Percentiles rank a stretch among this genome's conserved stretches.
Evolutionary conservation across 345 rosid genomes (phyloP).

Genomic region (Arabis hirsuta): DNA sequence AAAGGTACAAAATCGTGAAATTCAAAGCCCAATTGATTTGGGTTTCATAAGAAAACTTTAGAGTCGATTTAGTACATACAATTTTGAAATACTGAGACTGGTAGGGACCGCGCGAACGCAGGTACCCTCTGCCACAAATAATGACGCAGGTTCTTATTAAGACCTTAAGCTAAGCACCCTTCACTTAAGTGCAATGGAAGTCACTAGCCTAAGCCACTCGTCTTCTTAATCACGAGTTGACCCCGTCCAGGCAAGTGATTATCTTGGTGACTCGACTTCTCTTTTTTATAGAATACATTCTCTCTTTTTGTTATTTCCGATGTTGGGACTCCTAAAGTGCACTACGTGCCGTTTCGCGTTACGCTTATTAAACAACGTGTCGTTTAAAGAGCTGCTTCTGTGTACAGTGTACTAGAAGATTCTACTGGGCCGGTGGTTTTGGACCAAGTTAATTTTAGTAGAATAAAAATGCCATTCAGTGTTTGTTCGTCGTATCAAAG

Average conservation of each 20-base stretch:
- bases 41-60: no score
- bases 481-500: not conserved
- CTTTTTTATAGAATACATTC: no score
- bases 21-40: no score
- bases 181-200: not conserved
- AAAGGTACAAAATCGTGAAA: no score
- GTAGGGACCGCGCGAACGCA: slow-evolving; percentile 27
- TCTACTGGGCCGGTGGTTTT: not conserved
- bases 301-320: no score
- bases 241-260: not conserved
- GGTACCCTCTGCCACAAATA: slow-evolving; percentile 23
- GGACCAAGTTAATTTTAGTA: not conserved
- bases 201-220: slow-evolving; percentile 16
- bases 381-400: not conserved
- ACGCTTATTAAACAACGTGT: not conserved
- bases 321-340: no score
- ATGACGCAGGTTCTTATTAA: slow-evolving; percentile 19
- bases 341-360: not conserved
- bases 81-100: not conserved
- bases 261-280: no score
- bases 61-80: no score
- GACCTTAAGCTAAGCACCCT: slow-evolving; percentile 12
- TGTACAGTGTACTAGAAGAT: not conserved
- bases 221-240: not conserved
- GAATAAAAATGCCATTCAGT: not conserved